Evolutionary conservation across 257 asterid genomes (phyloP), one percentile per base, ranked within the genome.

Genomic region (Petunia axillaris): DNA sequence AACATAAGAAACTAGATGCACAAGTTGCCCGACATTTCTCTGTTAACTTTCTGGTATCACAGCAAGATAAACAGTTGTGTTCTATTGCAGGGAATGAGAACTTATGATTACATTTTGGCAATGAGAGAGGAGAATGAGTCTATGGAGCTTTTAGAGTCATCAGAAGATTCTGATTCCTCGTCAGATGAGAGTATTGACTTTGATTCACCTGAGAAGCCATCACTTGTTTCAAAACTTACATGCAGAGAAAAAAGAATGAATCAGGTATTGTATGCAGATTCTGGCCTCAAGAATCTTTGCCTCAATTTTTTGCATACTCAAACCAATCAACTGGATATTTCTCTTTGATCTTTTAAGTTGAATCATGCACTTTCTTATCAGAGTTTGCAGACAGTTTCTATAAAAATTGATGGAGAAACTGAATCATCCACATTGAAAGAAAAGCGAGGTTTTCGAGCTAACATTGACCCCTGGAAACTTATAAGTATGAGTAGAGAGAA

Each of bases 401-500:
- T 95, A 88, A 87, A 88, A 88, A 91, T 95, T 39, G 98, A 91
- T 60, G 91, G 90, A 81, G 92, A 90, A 86, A 40, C 87, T 38
- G 94, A 87, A 59, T 59, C 85, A 38, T 81, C 87, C 41, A 54
- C 78, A 13, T 41, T 65, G 81, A 89, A 86, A 85, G 86, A 85
- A 71, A 91, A 88, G 86, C 93, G 83, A 86, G 94, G 93, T 35
- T 93, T 91, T 85, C 97, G 84, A 6, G 97, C 94, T 44, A 92
- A 91, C 91, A 93, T 95, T 83, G 92, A 95, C 83, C 99, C 98
- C 3, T 95, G 99, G 99, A 95, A 90, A 85, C 92, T 95, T 79
- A 87, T 93, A 81, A 91, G 83, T 77, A 84, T 95, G 93, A 95
- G 95, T 85, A 82, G 91, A 80, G 98, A 93, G 84, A 93, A 85